A percentile compares a stretch with the other conserved stretches of the same genome.
These are phyloP conservation scores for Aureobasidium vineae DNA, from an alignment of 2,329 filamentous ascomycete species.

Conservation along the genomic window DNA sequence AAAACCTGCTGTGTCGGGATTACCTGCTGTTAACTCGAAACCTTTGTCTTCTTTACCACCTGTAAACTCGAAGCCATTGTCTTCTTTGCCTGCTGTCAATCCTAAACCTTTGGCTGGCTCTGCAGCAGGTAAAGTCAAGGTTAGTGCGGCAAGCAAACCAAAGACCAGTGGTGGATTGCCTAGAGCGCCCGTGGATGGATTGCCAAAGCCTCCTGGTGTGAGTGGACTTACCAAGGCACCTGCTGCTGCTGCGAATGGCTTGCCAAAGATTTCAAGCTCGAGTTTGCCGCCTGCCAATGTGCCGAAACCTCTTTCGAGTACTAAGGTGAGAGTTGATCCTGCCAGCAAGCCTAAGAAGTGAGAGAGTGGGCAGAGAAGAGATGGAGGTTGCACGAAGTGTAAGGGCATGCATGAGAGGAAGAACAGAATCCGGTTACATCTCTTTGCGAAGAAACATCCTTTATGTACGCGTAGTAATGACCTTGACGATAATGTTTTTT, in stretches of 20 bases:
- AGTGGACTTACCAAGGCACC: constrained; percentile 17
- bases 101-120: background rate
- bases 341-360: constrained; percentile 29
- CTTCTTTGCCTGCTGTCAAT: constrained; percentile 1
- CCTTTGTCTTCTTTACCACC: background rate
- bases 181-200: constrained; percentile 15
- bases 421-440: background rate
- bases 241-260: background rate
- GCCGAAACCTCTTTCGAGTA: constrained; percentile 23
- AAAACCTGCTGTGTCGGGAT: background rate
- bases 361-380: no score
- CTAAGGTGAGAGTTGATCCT: constrained; percentile 30
- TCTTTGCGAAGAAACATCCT: background rate
- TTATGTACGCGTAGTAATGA: background rate
- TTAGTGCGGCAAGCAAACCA: constrained; percentile 31
- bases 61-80: background rate
- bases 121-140: constrained; percentile 27
- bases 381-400: background rate
- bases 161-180: constrained; percentile 21
- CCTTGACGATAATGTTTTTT: background rate
- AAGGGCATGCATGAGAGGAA: background rate
- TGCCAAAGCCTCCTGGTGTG: constrained; percentile 11
- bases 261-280: background rate
- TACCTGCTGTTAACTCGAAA: background rate
- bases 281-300: constrained; percentile 18